Conservation (phyloP, 169 alveolate genomes). For the Theileria luwenshuni region DNA sequence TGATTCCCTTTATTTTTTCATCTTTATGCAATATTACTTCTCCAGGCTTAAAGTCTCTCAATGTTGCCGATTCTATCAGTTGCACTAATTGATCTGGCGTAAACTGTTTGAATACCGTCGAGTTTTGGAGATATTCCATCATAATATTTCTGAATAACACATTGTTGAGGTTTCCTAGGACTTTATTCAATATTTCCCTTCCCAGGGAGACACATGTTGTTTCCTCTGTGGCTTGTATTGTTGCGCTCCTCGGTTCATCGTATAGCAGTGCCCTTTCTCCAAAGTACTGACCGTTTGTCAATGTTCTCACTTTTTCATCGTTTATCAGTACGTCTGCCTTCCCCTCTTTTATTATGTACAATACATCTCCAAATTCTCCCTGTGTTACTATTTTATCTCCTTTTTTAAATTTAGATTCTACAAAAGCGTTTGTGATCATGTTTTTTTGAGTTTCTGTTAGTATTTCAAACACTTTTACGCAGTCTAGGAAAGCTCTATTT, state of each 20-base stretch:
- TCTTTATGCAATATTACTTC: conserved; percentile 72
- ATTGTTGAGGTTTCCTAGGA: conserved; percentile 85
- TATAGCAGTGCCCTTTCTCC: conserved; percentile 92
- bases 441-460: conserved; percentile 87
- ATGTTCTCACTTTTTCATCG: conserved; percentile 78
- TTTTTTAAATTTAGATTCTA: conserved; percentile 78
- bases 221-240: conserved; percentile 84
- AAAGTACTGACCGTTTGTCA: conserved; percentile 88
- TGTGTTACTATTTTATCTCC: conserved; percentile 87
- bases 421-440: conserved; percentile 87
- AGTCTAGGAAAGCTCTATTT: conserved; percentile 85
- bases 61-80: conserved; percentile 79
- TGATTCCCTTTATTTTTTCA: conserved; percentile 75
- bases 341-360: conserved; percentile 89
- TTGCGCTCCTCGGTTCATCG: conserved; percentile 92
- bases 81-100: conserved; percentile 79
- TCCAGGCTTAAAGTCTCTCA: conserved; percentile 74
- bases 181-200: conserved; percentile 80
- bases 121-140: conserved; percentile 83
- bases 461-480: conserved; percentile 86
- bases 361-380: conserved; percentile 90
- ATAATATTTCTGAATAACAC: conserved; percentile 84
- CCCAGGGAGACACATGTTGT: conserved; percentile 85
- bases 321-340: conserved; percentile 83
- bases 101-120: conserved; percentile 82